Evolutionary conservation across 2,329 filamentous ascomycete species (phyloP), one percentile per base, ranked within the genome.

Genomic region (Didymosphaeria variabile): DNA sequence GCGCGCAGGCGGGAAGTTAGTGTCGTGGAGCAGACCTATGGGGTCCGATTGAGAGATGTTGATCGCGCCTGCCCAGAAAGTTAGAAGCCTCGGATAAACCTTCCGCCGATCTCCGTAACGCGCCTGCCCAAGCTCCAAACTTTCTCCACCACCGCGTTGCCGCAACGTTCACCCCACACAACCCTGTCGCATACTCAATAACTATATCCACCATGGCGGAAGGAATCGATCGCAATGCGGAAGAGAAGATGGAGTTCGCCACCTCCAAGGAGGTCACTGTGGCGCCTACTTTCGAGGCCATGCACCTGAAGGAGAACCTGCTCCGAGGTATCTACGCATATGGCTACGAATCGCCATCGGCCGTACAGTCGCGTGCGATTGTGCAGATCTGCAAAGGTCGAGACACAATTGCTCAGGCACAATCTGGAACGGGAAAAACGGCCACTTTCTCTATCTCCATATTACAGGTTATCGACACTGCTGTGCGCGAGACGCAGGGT

Each of bases 321-420:
- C 88, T 99, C 68, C 94, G 95, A 68, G 95, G 95, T 67, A 94
- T 99, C 77, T 99, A 99, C 78, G 95, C 95, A 38, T 99, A 99
- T 73, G 95, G 95, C 67, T 99, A 98, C 82, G 95, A 99, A 79
- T 97, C 95, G 2, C 95, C 95, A 13, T 99, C 95, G 0, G 95
- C 95, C 15, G 94, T 99, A 19, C 95, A 99, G 83, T 97, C 94
- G 69, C 92, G 95, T 76, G 95, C 95, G 56, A 99, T 99, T 76
- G 95, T 99, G 53, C 95, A 98, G 82, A 92, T 99, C 75, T 99
- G 95, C 88, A 98, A 98, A 82, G 95, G 95, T 67, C 93, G 95
- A 81, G 95, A 99, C 80, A 98, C 95, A 65, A 99, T 99, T 77
- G 95, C 95, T 19, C 95, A 99, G 79, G 95, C 95, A 21, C 95